Base-by-base conservation (phyloP, 129 eudicot genomes). In the Lactuca saligna region DNA sequence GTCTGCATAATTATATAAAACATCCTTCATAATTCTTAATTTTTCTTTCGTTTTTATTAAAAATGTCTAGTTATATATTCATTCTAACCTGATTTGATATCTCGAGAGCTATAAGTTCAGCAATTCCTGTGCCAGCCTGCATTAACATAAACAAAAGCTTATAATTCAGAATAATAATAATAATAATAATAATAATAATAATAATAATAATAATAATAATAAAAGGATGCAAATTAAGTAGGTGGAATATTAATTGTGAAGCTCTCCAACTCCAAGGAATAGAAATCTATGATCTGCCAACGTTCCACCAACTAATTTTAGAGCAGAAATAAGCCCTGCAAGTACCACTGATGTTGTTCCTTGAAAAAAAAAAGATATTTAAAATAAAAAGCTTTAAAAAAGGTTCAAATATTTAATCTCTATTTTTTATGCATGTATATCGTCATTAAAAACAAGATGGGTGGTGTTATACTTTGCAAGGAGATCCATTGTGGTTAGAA, bases 121-220 rank as follows among this genome's bases (percentile, higher is more conserved):
- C 99, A 69, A 94, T 94, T 44, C 99, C 99, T 17, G 99, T 94
- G 5, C 99, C 99, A 83, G 99, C 99, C 99, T 93, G 92, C 69
- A 83, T 63, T 53, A 69, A 44, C 51, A 44, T 9, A 44, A 34
- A 34, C 35, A 81, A 51, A 16, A 65, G 37, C 42, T 1, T 38
- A 39, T 46, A 34, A 59, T 31, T 39, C 55, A 44, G 75, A 68
- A 14, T n/a, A n/a, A n/a, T n/a, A n/a, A n/a, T n/a, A n/a, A n/a
- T n/a, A n/a, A n/a, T n/a, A n/a, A n/a, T n/a, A 54, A 61, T 17
- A 35, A 57, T 44, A 51, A 1, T 17, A 16, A 14, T n/a, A n/a
- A n/a, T n/a, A n/a, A n/a, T n/a, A n/a, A n/a, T n/a, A n/a, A n/a
- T n/a, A n/a, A n/a, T n/a, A n/a, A n/a, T n/a, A 48, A 61, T 42